Percentiles rank a stretch among this genome's conserved stretches.
phyloP scores from a whole-genome alignment of 345 rosid genomes.

The Erucastrum elatum region DNA sequence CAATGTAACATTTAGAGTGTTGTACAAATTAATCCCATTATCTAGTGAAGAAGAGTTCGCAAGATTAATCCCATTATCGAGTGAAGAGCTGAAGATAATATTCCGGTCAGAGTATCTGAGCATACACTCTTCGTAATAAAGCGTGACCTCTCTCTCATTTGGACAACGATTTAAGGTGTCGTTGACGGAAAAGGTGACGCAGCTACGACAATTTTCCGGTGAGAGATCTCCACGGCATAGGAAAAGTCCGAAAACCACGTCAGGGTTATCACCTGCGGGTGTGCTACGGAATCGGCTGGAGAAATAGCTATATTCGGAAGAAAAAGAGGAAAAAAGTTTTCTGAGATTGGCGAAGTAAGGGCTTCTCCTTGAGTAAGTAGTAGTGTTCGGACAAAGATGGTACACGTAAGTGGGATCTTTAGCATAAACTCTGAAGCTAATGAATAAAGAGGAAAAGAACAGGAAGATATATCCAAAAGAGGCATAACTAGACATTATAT shows the following conservation, averaged over 20 bases:
- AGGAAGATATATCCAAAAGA: neutral
- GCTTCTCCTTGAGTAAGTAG: conserved; percentile 36
- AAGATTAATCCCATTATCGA: no score
- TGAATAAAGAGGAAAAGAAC: neutral
- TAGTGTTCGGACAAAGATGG: conserved; percentile 1
- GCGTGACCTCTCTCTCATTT: neutral
- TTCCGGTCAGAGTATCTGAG: conserved; percentile 26
- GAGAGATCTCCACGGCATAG: conserved; percentile 39
- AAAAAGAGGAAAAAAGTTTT: neutral
- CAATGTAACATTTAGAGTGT: neutral
- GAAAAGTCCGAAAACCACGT: conserved; percentile 27
- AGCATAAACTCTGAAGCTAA: conserved; percentile 19
- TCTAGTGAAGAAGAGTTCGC: no score
- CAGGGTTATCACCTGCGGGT: neutral
- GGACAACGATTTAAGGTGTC: conserved; percentile 28
- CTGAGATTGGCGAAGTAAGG: conserved; percentile 6
- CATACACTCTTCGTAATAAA: conserved; percentile 40
- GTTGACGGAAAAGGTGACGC: conserved; percentile 16
- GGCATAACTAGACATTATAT: neutral
- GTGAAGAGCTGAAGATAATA: no score
- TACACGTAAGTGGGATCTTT: neutral
- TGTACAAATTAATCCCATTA: neutral
- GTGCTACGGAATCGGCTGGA: neutral
- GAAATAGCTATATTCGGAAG: neutral
- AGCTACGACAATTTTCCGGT: conserved; percentile 27